Conservation (phyloP, 1,284 basidiomycete genomes). For the Pseudomicrostroma phylloplanum region DNA sequence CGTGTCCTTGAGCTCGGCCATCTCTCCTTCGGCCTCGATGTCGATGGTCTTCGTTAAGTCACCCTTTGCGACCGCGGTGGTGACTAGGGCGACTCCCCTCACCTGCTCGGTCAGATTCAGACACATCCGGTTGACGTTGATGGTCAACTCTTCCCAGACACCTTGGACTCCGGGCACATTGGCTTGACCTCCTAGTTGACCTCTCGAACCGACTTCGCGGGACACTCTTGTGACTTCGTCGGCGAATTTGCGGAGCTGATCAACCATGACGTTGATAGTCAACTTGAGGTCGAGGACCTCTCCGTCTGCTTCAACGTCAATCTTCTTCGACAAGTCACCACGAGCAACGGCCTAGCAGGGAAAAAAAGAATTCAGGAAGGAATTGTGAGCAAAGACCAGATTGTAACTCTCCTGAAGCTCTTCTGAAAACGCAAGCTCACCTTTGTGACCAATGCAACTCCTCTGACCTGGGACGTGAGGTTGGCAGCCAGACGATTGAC, state of each 20-base stretch:
- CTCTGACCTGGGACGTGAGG: conserved; percentile 86
- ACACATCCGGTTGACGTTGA: conserved; percentile 84
- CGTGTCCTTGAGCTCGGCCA: conserved; percentile 72
- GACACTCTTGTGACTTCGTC: conserved; percentile 95
- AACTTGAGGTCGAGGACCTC: conserved; percentile 96
- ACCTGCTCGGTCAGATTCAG: conserved; percentile 88
- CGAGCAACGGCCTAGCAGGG: conserved; percentile 68
- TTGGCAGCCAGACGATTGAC: conserved; percentile 51
- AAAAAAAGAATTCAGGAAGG: neutral
- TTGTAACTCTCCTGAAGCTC: neutral
- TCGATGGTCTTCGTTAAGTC: conserved; percentile 58
- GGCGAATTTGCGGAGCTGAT: conserved; percentile 78
- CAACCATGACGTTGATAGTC: conserved; percentile 94
- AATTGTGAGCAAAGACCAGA: neutral
- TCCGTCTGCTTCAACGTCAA: conserved; percentile 90
- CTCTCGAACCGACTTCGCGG: conserved; percentile 47
- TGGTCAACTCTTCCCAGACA: conserved; percentile 46
- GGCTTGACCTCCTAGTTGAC: conserved; percentile 49
- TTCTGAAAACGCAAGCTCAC: neutral
- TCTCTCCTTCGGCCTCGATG: conserved; percentile 80
- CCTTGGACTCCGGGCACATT: conserved; percentile 50
- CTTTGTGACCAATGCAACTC: conserved; percentile 92
- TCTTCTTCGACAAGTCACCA: conserved; percentile 90
- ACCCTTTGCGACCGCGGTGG: conserved; percentile 72
- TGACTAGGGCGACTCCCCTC: conserved; percentile 79